These are phyloP conservation scores for Acanthamoeba sp. DNA, from an alignment of 208 protist genomes.

Conservation along the genomic window DNA sequence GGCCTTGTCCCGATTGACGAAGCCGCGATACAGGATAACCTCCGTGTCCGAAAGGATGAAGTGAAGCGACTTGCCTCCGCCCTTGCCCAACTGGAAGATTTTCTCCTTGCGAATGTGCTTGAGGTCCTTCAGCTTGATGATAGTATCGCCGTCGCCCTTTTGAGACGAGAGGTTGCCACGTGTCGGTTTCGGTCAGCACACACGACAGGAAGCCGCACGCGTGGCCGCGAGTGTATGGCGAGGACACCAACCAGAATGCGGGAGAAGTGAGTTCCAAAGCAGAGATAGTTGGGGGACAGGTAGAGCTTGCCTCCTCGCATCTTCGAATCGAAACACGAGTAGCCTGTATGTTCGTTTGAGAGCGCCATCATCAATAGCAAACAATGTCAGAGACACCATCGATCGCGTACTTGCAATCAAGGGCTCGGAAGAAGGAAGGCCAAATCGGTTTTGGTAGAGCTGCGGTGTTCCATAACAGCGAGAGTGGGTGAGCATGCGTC, in stretches of 20 bases:
- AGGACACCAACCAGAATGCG: not conserved
- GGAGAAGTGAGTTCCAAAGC: constrained; percentile 50
- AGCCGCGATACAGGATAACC: not conserved
- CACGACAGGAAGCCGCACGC: not conserved
- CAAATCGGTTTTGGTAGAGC: constrained; percentile 18
- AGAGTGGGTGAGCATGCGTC: not conserved
- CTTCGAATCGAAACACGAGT: constrained; percentile 38
- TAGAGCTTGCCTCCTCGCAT: constrained; percentile 55
- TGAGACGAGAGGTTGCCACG: too few species aligned
- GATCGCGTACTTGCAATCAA: not conserved
- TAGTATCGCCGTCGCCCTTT: not conserved
- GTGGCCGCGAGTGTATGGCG: not conserved
- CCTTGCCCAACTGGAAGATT: constrained; percentile 16
- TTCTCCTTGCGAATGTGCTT: constrained; percentile 39
- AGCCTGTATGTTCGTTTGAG: not conserved
- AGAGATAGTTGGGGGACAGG: constrained; percentile 54
- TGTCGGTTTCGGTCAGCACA: too few species aligned
- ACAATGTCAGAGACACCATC: constrained; percentile 34
- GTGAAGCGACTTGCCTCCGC: constrained; percentile 12
- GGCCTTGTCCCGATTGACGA: constrained; percentile 8
- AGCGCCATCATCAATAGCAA: too few species aligned
- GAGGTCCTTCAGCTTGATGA: not conserved
- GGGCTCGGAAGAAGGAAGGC: not conserved
- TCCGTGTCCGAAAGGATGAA: not conserved
- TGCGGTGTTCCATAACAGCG: too few species aligned